Percentiles rank a stretch among this genome's conserved stretches.
Conservation (phyloP, 345 rosid genomes). For the Excoecaria cochinchinensis region DNA sequence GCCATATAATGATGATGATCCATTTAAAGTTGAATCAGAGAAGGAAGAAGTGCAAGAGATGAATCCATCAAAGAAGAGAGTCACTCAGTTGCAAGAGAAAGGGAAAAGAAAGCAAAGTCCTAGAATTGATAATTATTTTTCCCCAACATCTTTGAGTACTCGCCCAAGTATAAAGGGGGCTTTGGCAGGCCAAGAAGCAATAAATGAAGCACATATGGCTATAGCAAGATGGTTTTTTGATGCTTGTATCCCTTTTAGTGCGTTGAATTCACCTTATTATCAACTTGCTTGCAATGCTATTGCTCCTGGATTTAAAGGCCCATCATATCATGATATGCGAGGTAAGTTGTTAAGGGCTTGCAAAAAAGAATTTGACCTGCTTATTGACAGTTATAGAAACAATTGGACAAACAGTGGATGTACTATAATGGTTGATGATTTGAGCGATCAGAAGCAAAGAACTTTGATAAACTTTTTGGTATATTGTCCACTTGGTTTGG, state of each 20-base stretch:
- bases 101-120: background rate
- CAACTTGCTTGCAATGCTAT: background rate
- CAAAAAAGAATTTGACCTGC: background rate
- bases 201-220: background rate
- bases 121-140: background rate
- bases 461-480: conserved; percentile 4
- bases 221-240: background rate
- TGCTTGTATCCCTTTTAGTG: background rate
- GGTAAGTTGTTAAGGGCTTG: background rate
- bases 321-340: background rate
- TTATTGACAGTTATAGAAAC: background rate
- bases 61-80: background rate
- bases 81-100: background rate
- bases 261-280: background rate
- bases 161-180: background rate
- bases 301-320: background rate
- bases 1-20: background rate
- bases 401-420: background rate
- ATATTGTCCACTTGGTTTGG: background rate
- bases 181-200: background rate
- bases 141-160: background rate
- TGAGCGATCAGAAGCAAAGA: background rate
- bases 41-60: background rate
- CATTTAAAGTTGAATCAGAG: background rate
- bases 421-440: background rate